Base-by-base conservation (phyloP, 2,329 filamentous ascomycete species). In the Coniosporium tulheliwenetii region DNA sequence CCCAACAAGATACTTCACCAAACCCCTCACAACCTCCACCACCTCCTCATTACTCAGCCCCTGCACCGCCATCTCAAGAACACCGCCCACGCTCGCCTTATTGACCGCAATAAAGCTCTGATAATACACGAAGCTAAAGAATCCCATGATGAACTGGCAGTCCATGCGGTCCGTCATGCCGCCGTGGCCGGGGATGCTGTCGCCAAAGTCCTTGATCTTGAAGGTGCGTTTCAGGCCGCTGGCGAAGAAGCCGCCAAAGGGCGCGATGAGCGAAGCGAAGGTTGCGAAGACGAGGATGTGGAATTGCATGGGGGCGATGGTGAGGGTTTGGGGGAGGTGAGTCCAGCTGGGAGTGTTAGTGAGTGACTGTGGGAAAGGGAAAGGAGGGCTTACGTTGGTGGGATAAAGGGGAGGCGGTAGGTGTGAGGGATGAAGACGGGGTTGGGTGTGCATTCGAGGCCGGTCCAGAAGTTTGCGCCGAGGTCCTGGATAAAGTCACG, bases 91-190 rank as follows among this genome's bases (percentile, higher is more conserved):
- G 42, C 72, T 85, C 33, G 82, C 78, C 61, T 89, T 85, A 69
- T 94, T 78, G 5, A 85, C 71, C 3, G 87, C 87, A 54, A 98
- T 89, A 60, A 98, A 98, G 55, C 83, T 52, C 60, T 95, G 87
- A 65, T 93, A 98, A 66, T 98, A 98, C 74, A 98, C 87, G 67
- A 86, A 96, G 12, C 89, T 77, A 54, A 98, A 96, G 63, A 94
- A 91, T 8, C 91, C 91, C 91, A 98, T 98, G 67, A 96, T 96
- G 66, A 98, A 98, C 58, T 98, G 91, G 61, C 91, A 98, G 58
- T 98, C 91, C 89, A 98, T 96, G 46, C 91, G 83, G 59, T 98
- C 91, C 12, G 91, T 98, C 66, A 98, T 96, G 51, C 91, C 91
- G 45, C 91, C 91, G 54, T 98, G 91, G 15, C 91, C 91, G 1